Base-by-base conservation (phyloP, 306 rosid species). In the Crataegus laevigata region DNA sequence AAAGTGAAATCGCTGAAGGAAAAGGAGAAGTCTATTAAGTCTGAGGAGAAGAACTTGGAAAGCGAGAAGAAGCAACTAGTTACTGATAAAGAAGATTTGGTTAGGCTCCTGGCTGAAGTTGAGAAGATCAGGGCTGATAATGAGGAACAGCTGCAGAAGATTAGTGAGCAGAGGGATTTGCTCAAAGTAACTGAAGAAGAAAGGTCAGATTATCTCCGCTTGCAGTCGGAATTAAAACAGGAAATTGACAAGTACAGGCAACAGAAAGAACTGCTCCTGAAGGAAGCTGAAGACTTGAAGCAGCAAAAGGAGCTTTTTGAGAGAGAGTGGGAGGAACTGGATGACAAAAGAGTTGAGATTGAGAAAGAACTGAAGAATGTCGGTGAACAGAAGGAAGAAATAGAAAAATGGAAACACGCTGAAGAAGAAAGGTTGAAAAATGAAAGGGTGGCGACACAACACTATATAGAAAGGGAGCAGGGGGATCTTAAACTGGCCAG, bases 301-400 rank as follows among this genome's bases (percentile, higher is more conserved):
- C 91, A 85, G 81, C 97, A 94, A 76, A 94, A 85, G 78, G 96
- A 94, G 80, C 77, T 85, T 82, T 94, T 91, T 83, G 98, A 94
- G 86, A 86, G 91, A 87, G 97, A 94, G 73, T 94, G 98, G 98
- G 98, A 94, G 64, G 96, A 91, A 77, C 84, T 91, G 68, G 98
- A 94, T 81, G 87, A 87, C 75, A 94, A 90, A 83, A 89, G 93
- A 90, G 89, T 90, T 60, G 93, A 86, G 76, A 79, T 90, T 55
- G 90, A 85, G 84, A 90, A 85, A 84, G 97, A 89, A 84, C 70
- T 86, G 82, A 86, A 84, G 78, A 78, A 32, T 69, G 81, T 94
- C 84, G 76, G 47, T 72, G 91, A 85, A 67, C 89, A 82, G 70
- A 91, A 77, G 82, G 97, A 88, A 81, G 96, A 91, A 75, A 68